Conservation (phyloP, 768 basidiomycete genomes). For the Paxillus involutus region DNA sequence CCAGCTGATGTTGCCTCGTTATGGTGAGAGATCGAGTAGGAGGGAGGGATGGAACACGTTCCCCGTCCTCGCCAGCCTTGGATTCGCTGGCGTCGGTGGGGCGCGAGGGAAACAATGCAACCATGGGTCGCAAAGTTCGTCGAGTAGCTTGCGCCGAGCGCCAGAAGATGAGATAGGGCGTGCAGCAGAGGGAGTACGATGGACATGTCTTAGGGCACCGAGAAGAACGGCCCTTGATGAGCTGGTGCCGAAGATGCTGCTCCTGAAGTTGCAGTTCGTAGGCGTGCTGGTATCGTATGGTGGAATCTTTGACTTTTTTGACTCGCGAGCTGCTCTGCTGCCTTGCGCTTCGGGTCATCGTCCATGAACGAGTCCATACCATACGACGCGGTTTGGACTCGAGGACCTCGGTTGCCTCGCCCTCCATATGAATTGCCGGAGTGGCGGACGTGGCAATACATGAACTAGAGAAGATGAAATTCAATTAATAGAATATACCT, state of each 20-base stretch:
- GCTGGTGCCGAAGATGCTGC: slow-evolving; percentile 13
- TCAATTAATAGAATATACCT: too few relatives aligned
- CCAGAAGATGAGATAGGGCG: background rate
- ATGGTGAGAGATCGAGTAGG: background rate
- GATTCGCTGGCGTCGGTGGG: slow-evolving; percentile 8
- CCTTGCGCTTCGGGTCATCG: too few relatives aligned
- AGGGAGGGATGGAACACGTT: background rate
- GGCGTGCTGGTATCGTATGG: slow-evolving; percentile 13
- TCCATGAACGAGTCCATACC: too few relatives aligned
- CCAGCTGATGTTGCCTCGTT: background rate
- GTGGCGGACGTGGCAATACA: too few relatives aligned
- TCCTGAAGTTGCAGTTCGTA: slow-evolving; percentile 8
- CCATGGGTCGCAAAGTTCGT: slow-evolving; percentile 11
- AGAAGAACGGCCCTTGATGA: slow-evolving; percentile 12
- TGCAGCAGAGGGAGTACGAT: background rate
- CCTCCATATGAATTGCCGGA: too few relatives aligned
- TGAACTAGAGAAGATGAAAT: too few relatives aligned
- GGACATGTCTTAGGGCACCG: slow-evolving; percentile 1
- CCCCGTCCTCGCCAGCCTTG: background rate
- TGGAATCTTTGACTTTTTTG: background rate
- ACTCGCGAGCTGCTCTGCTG: background rate
- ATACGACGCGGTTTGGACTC: too few relatives aligned
- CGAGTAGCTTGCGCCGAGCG: slow-evolving; percentile 11
- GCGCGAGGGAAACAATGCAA: slow-evolving; percentile 5
- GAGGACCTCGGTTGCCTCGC: too few relatives aligned